phyloP scores from a whole-genome alignment of 805 yeast species.

The Kluyveromyces siamensis region DNA sequence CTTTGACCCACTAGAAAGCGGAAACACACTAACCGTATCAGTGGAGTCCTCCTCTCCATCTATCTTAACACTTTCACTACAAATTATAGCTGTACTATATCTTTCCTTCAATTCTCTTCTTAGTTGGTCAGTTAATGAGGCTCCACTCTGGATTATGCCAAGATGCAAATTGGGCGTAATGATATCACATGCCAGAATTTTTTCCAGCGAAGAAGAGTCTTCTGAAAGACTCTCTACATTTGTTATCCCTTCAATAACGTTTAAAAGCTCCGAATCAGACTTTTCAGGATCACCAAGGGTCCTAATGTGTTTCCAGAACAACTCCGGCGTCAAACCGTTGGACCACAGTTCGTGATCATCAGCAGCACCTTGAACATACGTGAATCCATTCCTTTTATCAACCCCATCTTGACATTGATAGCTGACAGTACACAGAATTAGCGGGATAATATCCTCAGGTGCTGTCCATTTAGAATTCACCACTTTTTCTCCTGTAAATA shows the following conservation, averaged over 20 bases:
- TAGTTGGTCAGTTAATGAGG: slow-evolving; percentile 6
- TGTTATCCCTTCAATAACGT: slow-evolving; percentile 4
- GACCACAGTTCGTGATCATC: slow-evolving; percentile 92
- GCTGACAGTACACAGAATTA: slow-evolving; percentile 55
- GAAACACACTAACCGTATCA: slow-evolving; percentile 5
- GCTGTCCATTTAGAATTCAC: slow-evolving; percentile 25
- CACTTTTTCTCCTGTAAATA: slow-evolving; percentile 24
- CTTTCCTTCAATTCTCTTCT: slow-evolving; percentile 3
- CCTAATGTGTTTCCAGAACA: slow-evolving; percentile 46
- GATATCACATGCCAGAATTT: slow-evolving; percentile 9
- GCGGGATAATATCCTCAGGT: slow-evolving; percentile 33
- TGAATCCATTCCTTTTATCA: slow-evolving; percentile 36
- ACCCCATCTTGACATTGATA: slow-evolving; percentile 51
- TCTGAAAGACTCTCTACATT: not conserved
- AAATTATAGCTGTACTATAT: slow-evolving; percentile 12
- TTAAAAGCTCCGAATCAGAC: slow-evolving; percentile 26
- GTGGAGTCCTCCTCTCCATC: slow-evolving; percentile 1
- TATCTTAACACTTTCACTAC: slow-evolving; percentile 11
- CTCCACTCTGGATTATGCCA: slow-evolving; percentile 13
- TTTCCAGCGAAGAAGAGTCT: slow-evolving; percentile 6
- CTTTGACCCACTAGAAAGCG: slow-evolving; percentile 38
- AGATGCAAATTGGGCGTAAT: slow-evolving; percentile 15
- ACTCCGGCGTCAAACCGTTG: slow-evolving; percentile 39
- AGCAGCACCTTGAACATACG: slow-evolving; percentile 87
- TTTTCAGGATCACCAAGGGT: slow-evolving; percentile 19